These are phyloP conservation scores for Termitomyces sp. DNA, from an alignment of 768 basidiomycete genomes.

Conservation along the genomic window DNA sequence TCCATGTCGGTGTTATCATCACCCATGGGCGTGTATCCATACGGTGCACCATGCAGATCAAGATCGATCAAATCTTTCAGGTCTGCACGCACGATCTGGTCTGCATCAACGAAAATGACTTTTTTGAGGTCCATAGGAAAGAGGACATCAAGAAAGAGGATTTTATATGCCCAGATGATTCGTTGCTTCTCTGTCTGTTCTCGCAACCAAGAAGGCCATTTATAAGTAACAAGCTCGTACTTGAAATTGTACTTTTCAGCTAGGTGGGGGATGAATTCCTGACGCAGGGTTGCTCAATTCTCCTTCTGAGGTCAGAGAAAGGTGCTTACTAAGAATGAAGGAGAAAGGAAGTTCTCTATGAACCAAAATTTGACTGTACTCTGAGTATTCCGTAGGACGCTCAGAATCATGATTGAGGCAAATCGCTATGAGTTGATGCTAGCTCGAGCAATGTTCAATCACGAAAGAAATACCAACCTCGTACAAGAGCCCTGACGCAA, in stretches of 20 bases:
- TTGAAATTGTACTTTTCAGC: conserved; percentile 90
- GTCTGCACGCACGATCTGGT: conserved; percentile 96
- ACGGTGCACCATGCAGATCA: conserved; percentile 89
- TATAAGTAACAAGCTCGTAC: conserved; percentile 97
- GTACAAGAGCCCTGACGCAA: conserved; percentile 93
- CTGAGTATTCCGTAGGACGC: conserved; percentile 90
- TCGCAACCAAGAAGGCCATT: conserved; percentile 99
- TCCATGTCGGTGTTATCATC: conserved; percentile 94
- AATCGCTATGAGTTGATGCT: conserved; percentile 61
- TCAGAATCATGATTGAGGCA: conserved; percentile 96
- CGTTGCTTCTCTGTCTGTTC: conserved; percentile 96
- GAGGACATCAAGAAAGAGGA: conserved; percentile 95
- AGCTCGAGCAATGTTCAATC: not conserved
- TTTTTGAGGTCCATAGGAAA: conserved; percentile 99
- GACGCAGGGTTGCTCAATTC: not conserved
- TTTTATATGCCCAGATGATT: conserved; percentile 99
- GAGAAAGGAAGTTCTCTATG: conserved; percentile 98
- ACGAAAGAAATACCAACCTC: conserved; percentile 51
- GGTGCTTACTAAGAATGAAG: conserved; percentile 79
- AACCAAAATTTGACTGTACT: conserved; percentile 99
- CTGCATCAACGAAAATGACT: conserved; percentile 98
- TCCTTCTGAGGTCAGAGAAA: not conserved
- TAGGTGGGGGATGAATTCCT: conserved; percentile 95
- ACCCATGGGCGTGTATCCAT: conserved; percentile 97
- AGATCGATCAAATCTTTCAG: conserved; percentile 91